These are phyloP conservation scores for Fusarium algeriense DNA, from an alignment of 2,329 filamentous ascomycete species.

Conservation along the genomic window DNA sequence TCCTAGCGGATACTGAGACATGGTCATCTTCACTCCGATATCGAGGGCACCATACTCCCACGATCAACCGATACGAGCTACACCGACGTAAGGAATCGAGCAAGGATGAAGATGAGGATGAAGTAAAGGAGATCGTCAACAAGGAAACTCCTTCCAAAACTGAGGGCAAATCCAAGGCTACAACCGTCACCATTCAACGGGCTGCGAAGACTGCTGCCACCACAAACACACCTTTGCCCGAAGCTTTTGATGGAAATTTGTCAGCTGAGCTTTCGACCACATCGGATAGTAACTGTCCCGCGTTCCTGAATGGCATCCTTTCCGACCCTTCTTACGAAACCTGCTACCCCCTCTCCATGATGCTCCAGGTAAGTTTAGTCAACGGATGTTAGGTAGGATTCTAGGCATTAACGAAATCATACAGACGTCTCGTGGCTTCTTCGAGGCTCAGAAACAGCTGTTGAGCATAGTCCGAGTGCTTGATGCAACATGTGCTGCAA, in stretches of 20 bases:
- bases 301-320: conserved; percentile 77
- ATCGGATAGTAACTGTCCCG: conserved; percentile 67
- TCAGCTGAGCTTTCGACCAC: conserved; percentile 70
- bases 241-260: conserved; percentile 73
- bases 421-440: conserved; percentile 86
- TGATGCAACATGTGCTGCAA: conserved; percentile 79
- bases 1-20: conserved; percentile 37
- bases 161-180: conserved; percentile 31
- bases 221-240: conserved; percentile 64
- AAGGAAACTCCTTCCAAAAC: conserved; percentile 33
- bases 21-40: conserved; percentile 27
- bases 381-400: too few species aligned
- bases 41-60: conserved; percentile 20
- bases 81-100: conserved; percentile 30
- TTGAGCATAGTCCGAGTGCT: conserved; percentile 81
- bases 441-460: conserved; percentile 78
- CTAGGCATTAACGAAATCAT: conserved; percentile 12
- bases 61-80: conserved; percentile 21
- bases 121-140: conserved; percentile 27
- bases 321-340: conserved; percentile 73
- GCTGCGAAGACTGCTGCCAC: conserved; percentile 38
- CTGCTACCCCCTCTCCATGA: conserved; percentile 87
- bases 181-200: conserved; percentile 43
- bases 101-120: conserved; percentile 34
- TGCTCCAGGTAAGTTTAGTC: conserved; percentile 74